Evolutionary conservation across 305 asterid genomes (phyloP), one percentile per base, ranked within the genome.

Genomic region (Plantago coronopus): DNA sequence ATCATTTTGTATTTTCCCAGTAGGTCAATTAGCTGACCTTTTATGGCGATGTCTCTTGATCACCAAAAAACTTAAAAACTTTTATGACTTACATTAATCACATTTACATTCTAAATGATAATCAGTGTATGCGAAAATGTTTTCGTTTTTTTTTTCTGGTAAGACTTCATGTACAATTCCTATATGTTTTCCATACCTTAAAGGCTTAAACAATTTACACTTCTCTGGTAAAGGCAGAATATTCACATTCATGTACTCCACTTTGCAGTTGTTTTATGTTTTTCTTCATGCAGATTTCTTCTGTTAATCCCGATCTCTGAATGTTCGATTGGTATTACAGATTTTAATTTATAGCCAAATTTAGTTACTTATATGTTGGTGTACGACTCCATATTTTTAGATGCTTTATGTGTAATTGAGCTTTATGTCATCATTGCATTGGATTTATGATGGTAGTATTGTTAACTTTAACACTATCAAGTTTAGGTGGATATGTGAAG

Each of bases 401-500:
- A 51, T 15, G n/a, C 25, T 25, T 53, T 23, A 25, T 53, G 58
- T 25, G 31, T 53, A 25, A 25, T 8, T 53, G 58, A 53, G 34
- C 40, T 23, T 53, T 53, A 53, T 18, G 16, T 27, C 14, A 43
- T 54, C 19, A 2, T 55, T 34, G 2, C 19, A 18, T 34, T 55
- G 61, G 7, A 31, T 20, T 31, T 55, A 55, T 34, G 61, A n/a
- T 55, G 58, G 19, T 17, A 53, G 7, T 11, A 29, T 5, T 34
- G 25, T 11, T 38, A 22, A 44, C 48, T 34, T 27, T 53, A 54
- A 42, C 18, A 42, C 20, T 22, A n/a, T n/a, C n/a, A 43, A 14
- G 37, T 55, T 54, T 55, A 56, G 49, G 54, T 17, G 29, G 62
- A 50, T 46, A 63, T 25, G 14, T 54, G 55, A 42, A 55, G 25